Base-by-base conservation (phyloP, 176 grass and related monocot species). In the Chrysopogon serrulatus region DNA sequence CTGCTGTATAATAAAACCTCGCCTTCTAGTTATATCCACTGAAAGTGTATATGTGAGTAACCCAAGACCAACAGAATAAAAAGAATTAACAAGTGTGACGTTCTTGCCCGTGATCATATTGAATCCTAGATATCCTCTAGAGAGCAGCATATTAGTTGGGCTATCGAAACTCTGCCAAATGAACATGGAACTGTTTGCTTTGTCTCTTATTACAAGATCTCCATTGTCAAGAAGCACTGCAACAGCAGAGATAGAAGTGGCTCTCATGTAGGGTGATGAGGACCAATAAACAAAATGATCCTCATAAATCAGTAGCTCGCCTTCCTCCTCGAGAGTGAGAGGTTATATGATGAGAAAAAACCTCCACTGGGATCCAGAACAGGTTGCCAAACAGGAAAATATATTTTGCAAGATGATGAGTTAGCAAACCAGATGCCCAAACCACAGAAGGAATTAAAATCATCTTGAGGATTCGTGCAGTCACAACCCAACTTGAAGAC, bases 141-240 rank as follows among this genome's bases (percentile, higher is more conserved):
- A 23, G 18, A 80, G 59, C 28, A 83, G 37, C 12, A 68, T 23
- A 74, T 57, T 6, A 28, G 35, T 68, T 37, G 68, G 82, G 36
- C 36, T 31, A 56, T 89, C 76, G 31, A 80, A 85, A 66, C 68
- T 89, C 68, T 81, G 60, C 87, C 82, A 54, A 28, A 45, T 7
- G 16, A 83, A 67, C 68, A 57, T 8, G 64, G 64, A 68, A 35
- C 9, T 82, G 15, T 84, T 79, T 5, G 8, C 8, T 68, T n/a
- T 2, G 12, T 89, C 65, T 80, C 70, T 79, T 14, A 89, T 3
- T 27, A 84, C 26, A 9, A 88, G 53, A 73, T 88, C 79, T 61
- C 81, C 87, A 0, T 1, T 88, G 23, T 88, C 81, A 79, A 84
- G n/a, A n/a, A n/a, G n/a, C n/a, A n/a, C n/a, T n/a, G n/a, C n/a